Conservation (phyloP, 305 asterid species). For the Solanum chacoense region DNA sequence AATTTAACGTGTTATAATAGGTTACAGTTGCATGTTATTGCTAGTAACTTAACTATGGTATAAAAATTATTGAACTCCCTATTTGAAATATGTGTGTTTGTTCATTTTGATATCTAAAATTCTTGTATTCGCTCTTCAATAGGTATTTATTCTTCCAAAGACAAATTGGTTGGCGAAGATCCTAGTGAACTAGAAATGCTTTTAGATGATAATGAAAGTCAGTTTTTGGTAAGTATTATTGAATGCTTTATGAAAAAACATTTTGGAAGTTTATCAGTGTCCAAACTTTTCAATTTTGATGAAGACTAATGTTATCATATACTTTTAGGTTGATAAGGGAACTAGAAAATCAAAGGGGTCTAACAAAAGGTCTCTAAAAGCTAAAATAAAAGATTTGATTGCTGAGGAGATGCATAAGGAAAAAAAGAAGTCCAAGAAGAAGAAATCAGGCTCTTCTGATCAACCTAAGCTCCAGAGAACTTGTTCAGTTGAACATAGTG, state of each 20-base stretch:
- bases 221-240: conserved; percentile 25
- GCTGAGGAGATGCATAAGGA: conserved; percentile 27
- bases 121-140: background rate
- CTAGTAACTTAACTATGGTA: background rate
- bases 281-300: background rate
- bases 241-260: background rate
- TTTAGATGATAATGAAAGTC: conserved; percentile 25
- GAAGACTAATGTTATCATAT: background rate
- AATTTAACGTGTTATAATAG: background rate
- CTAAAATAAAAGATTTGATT: conserved; percentile 43
- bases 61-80: background rate
- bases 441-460: conserved; percentile 12
- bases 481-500: conserved; percentile 36
- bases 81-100: background rate
- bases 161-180: conserved; percentile 10
- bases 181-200: conserved; percentile 24
- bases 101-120: background rate
- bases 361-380: conserved; percentile 42
- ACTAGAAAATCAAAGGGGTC: conserved; percentile 8
- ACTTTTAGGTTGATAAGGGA: conserved; percentile 24
- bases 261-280: background rate
- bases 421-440: background rate
- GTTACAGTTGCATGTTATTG: background rate
- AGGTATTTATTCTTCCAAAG: conserved; percentile 25
- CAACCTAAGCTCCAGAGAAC: conserved; percentile 35